Conservation (phyloP, 1,284 basidiomycete genomes). For the Phlebopus sp. region DNA sequence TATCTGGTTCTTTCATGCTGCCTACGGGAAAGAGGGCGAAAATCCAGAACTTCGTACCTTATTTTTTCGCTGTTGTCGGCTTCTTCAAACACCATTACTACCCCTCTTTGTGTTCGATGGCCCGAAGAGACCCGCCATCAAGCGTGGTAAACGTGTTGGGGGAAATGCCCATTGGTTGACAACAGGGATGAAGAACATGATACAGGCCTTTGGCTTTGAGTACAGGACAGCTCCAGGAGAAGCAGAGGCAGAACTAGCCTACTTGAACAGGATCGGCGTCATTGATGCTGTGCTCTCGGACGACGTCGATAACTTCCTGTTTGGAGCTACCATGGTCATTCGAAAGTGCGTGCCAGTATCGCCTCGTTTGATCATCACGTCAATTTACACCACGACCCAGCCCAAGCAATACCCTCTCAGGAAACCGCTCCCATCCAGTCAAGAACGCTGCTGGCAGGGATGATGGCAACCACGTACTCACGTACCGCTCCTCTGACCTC, state of each 20-base stretch:
- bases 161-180: slow-evolving; percentile 63
- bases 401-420: slow-evolving; percentile 70
- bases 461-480: slow-evolving; percentile 71
- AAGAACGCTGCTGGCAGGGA: slow-evolving; percentile 65
- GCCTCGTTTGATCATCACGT: neutral
- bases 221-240: slow-evolving; percentile 90
- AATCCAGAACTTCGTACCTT: slow-evolving; percentile 74
- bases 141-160: slow-evolving; percentile 74
- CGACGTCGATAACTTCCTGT: slow-evolving; percentile 91
- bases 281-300: slow-evolving; percentile 92
- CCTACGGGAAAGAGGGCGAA: slow-evolving; percentile 72
- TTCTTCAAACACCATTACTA: slow-evolving; percentile 77
- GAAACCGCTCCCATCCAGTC: slow-evolving; percentile 58
- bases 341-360: slow-evolving; percentile 54
- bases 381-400: slow-evolving; percentile 37
- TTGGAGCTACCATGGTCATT: slow-evolving; percentile 81
- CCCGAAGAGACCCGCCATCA: slow-evolving; percentile 76
- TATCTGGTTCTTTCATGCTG: slow-evolving; percentile 81
- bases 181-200: slow-evolving; percentile 73
- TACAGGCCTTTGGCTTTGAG: slow-evolving; percentile 87
- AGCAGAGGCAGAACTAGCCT: slow-evolving; percentile 94
- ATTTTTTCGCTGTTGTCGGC: slow-evolving; percentile 71
- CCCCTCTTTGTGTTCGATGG: slow-evolving; percentile 97
- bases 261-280: slow-evolving; percentile 74
- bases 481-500: slow-evolving; percentile 60